Evolutionary conservation across 192 early-diverging fungal species (phyloP).

Genomic region (Rhizoclosmatium sp.): DNA sequence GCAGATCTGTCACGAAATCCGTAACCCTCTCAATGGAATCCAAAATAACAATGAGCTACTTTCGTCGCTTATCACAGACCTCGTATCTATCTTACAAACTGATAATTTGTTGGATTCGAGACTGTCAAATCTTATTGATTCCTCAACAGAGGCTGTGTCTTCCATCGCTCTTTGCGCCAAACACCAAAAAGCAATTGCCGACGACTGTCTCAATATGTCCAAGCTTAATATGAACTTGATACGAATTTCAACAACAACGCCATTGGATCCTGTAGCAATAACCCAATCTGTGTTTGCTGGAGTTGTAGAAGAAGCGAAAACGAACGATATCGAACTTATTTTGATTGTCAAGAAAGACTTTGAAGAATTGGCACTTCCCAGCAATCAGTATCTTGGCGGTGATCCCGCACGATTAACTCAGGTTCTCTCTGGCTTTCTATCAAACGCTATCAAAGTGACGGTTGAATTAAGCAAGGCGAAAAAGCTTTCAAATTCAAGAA

Average conservation of each 20-base stretch:
- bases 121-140: neutral
- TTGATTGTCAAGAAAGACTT: slow-evolving; percentile 51
- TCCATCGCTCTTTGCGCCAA: slow-evolving; percentile 46
- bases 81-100: neutral
- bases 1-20: slow-evolving; percentile 43
- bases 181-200: slow-evolving; percentile 50
- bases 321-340: slow-evolving; percentile 42
- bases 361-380: slow-evolving; percentile 27
- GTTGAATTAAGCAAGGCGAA: slow-evolving; percentile 35
- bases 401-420: slow-evolving; percentile 59
- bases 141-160: slow-evolving; percentile 24
- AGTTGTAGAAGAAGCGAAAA: slow-evolving; percentile 36
- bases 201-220: slow-evolving; percentile 47
- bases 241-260: slow-evolving; percentile 22
- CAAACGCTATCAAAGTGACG: slow-evolving; percentile 65
- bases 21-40: slow-evolving; percentile 53
- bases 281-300: slow-evolving; percentile 28
- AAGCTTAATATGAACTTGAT: slow-evolving; percentile 47
- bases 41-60: slow-evolving; percentile 40
- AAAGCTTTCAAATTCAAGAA: neutral
- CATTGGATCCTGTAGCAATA: slow-evolving; percentile 35
- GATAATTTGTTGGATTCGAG: neutral
- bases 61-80: slow-evolving; percentile 21
- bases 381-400: slow-evolving; percentile 53
- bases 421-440: slow-evolving; percentile 55